Percentiles rank a stretch among this genome's conserved stretches.
These are phyloP conservation scores for Lactarius psammicola DNA, from an alignment of 768 basidiomycete genomes.

Conservation along the genomic window DNA sequence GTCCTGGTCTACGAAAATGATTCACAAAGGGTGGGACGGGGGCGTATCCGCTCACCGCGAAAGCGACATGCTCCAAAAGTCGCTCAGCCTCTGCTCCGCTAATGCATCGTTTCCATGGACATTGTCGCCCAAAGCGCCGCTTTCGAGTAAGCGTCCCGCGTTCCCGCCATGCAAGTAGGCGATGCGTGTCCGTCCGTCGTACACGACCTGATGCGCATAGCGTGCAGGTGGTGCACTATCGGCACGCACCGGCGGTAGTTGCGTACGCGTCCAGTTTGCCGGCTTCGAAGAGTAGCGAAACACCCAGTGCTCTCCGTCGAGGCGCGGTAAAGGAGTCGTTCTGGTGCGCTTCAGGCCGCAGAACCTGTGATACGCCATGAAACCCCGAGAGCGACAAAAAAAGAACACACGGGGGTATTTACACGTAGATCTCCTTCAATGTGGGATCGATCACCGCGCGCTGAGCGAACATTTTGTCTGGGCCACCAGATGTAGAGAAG, in stretches of 20 bases:
- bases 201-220: conserved; percentile 79
- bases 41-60: conserved; percentile 48
- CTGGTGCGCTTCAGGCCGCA: conserved; percentile 55
- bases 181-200: conserved; percentile 54
- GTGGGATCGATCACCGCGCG: conserved; percentile 65
- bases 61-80: conserved; percentile 76
- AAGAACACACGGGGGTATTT: conserved; percentile 32
- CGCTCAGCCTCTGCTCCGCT: conserved; percentile 50
- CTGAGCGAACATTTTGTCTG: conserved; percentile 72
- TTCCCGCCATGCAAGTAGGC: conserved; percentile 79
- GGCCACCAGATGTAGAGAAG: conserved; percentile 59
- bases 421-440: conserved; percentile 73
- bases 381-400: neutral
- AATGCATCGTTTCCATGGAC: conserved; percentile 22
- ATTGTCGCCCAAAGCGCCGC: conserved; percentile 22
- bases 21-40: neutral
- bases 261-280: conserved; percentile 55
- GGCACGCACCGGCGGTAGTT: neutral
- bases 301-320: conserved; percentile 61
- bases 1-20: conserved; percentile 47
- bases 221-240: conserved; percentile 49
- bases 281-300: conserved; percentile 60
- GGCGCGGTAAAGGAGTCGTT: conserved; percentile 41
- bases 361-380: conserved; percentile 43
- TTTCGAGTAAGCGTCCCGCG: conserved; percentile 44